Conservation (phyloP, 768 basidiomycete species). For the Kwoniella mangroviensis region DNA sequence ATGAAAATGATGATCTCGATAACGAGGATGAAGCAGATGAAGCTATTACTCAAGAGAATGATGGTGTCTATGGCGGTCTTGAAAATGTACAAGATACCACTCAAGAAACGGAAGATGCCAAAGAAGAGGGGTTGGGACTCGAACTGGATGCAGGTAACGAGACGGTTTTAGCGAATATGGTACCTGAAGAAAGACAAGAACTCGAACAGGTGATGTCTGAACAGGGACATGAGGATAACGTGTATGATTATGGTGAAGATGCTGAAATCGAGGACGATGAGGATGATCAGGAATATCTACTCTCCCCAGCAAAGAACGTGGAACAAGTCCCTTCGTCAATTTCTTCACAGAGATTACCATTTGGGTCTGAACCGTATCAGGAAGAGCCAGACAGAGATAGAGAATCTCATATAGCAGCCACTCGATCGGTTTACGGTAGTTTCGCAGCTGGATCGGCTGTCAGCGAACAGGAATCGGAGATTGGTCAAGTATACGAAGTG, state of each 20-base stretch:
- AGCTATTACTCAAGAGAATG: neutral
- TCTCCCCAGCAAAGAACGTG: neutral
- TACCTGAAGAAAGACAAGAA: constrained; percentile 26
- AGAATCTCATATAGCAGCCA: constrained; percentile 14
- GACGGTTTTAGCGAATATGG: constrained; percentile 30
- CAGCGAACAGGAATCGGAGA: constrained; percentile 45
- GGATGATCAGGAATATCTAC: constrained; percentile 1
- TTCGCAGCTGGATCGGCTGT: constrained; percentile 35
- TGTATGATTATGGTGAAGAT: constrained; percentile 34
- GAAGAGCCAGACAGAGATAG: neutral
- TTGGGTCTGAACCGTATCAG: constrained; percentile 1
- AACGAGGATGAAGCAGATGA: constrained; percentile 1
- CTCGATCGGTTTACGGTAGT: constrained; percentile 31
- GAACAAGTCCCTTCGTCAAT: neutral
- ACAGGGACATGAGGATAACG: constrained; percentile 18
- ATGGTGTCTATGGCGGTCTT: neutral
- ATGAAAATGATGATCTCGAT: constrained; percentile 6
- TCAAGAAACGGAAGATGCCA: neutral
- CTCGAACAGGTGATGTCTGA: constrained; percentile 25
- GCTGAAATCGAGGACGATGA: constrained; percentile 12
- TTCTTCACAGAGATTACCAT: constrained; percentile 12
- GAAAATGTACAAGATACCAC: constrained; percentile 10
- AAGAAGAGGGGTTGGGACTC: neutral
- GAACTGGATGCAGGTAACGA: constrained; percentile 23
- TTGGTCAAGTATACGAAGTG: constrained; percentile 45